Base-by-base conservation (phyloP, 1,284 basidiomycete species). In the Apiotrichum laibachii region DNA sequence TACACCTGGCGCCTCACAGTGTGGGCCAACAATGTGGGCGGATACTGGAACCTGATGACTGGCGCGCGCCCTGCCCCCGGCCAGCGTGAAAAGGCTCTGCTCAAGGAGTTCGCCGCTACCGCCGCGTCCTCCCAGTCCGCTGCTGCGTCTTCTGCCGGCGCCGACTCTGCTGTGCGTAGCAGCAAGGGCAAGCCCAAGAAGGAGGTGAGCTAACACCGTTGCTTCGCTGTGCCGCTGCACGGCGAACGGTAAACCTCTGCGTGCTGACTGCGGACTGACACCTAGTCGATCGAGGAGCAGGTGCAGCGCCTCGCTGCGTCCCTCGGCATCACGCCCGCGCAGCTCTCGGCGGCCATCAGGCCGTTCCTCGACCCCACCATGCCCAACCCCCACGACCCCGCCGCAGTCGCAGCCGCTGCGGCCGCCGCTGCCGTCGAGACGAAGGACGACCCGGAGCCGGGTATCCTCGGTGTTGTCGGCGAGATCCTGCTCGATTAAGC, bases 31-130 rank as follows among this genome's bases (percentile, higher is more conserved):
- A 62, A 77, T 10, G 73, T 66, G 2, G 77, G 77, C 15, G 77
- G 77, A 4, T 79, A 79, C 62, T 78, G 76, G 76, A 72, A 74
- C 40, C 65, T 77, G 44, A 59, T 75, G 58, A 76, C 75, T 3
- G 76, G 77, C 16, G 52, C 58, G 10, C 44, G 60, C 5, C 67
- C 67, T 8, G 60, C 60, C 15, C 55, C 66, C 60, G 5, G 61
- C 62, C 16, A 51, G 56, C 5, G 63, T 54, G 8, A 12, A 44
- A 10, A 51, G 49, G 21, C 26, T 7, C 4, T 31, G 26, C 26
- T 31, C 3, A 31, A 31, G 26, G 26, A 7, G 26, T 31, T 31
- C 7, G 26, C 26, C 7, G 26, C 26, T 3, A 4, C 26, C 26
- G 26, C 26, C 26, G 26, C 26, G 26, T 31, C 26, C 26, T 4